Conservation (phyloP, 345 rosid genomes). For the Moricandia arvensis region DNA sequence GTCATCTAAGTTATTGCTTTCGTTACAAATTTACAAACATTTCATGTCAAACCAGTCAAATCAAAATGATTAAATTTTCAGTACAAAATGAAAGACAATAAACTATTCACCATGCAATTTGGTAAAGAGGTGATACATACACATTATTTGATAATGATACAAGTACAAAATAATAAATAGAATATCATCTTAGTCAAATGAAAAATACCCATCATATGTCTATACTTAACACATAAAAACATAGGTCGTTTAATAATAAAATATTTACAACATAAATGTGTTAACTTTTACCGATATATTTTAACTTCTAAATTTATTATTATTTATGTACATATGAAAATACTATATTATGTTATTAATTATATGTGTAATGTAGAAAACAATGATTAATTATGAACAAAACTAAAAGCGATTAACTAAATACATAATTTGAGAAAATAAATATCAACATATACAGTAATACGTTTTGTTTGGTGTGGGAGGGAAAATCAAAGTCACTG, state of each 20-base stretch:
- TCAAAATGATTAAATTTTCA: conserved; percentile 22
- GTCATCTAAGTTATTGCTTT: conserved; percentile 25
- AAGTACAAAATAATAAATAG: too few species aligned
- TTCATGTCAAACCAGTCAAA: conserved; percentile 24
- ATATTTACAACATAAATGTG: not conserved
- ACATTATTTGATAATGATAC: too few species aligned
- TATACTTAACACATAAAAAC: not conserved
- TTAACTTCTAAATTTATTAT: not conserved
- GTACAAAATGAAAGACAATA: not conserved
- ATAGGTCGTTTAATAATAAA: too few species aligned
- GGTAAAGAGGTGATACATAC: not conserved
- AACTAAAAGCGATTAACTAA: not conserved
- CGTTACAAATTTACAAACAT: conserved; percentile 31
- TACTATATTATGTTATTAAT: not conserved
- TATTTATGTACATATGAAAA: not conserved
- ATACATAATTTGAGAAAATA: not conserved
- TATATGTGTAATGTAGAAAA: too few species aligned
- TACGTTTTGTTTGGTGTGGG: not conserved
- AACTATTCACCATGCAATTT: not conserved
- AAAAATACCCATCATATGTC: not conserved
- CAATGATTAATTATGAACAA: too few species aligned
- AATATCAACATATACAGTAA: not conserved
- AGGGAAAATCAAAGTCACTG: too few species aligned
- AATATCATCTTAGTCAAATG: not conserved
- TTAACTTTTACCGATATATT: not conserved